A percentile compares a stretch with the other conserved stretches of the same genome.
These are phyloP conservation scores for Coix lacrymajobi DNA, from an alignment of 176 grass and related monocot species.

Conservation along the genomic window DNA sequence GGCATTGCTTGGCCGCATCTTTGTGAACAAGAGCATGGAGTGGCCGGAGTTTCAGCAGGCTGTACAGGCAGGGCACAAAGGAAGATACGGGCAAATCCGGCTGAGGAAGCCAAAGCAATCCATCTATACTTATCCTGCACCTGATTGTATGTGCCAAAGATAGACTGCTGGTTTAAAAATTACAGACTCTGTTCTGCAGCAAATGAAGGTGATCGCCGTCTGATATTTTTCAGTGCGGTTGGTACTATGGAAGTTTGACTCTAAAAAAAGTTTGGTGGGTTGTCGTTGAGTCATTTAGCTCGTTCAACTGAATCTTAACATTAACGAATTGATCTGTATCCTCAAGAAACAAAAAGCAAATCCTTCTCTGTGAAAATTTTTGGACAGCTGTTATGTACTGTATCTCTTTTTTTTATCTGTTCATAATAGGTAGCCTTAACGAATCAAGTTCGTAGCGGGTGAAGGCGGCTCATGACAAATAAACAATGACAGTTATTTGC, in stretches of 20 bases:
- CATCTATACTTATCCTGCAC: slow-evolving; percentile 85
- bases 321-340: not conserved
- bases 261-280: slow-evolving; percentile 18
- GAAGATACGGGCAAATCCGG: slow-evolving; percentile 68
- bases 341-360: not conserved
- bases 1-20: slow-evolving; percentile 75
- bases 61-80: slow-evolving; percentile 70
- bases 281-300: not conserved
- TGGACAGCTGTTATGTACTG: not conserved
- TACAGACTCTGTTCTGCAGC: not conserved
- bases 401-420: not conserved
- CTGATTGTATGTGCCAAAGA: slow-evolving; percentile 90
- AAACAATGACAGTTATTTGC: not conserved
- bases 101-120: slow-evolving; percentile 87
- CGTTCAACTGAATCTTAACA: not conserved
- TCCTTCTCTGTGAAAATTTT: not conserved
- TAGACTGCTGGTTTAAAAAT: slow-evolving; percentile 1
- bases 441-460: too few relatives aligned
- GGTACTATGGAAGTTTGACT: not conserved
- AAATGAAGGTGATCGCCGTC: not conserved
- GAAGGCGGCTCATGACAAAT: not conserved
- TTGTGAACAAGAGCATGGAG: slow-evolving; percentile 79
- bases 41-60: slow-evolving; percentile 70
- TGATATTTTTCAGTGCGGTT: not conserved
- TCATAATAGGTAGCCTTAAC: not conserved